phyloP scores from a whole-genome alignment of 2,329 filamentous ascomycete species.

The Alternaria arbusti region DNA sequence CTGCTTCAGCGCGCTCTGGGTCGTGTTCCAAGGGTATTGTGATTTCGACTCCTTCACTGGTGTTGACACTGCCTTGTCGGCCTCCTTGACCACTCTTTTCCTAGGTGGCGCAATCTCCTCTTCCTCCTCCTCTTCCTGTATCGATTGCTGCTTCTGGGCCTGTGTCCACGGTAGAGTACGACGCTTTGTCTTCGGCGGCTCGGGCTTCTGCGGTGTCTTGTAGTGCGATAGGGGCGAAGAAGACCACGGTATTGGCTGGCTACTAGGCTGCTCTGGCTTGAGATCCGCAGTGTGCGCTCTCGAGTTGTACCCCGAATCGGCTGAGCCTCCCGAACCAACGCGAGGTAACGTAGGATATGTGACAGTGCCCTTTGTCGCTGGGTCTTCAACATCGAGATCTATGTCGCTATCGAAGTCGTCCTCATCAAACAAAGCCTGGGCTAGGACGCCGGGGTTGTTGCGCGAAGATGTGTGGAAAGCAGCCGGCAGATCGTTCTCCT shows the following conservation, averaged over 20 bases:
- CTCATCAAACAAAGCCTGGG: slow-evolving; percentile 64
- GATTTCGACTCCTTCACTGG: slow-evolving; percentile 50
- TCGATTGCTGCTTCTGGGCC: slow-evolving; percentile 41
- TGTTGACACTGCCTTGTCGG: slow-evolving; percentile 49
- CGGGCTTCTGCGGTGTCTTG: slow-evolving; percentile 36
- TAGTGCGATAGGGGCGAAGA: slow-evolving; percentile 63
- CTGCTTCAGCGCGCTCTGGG: slow-evolving; percentile 76
- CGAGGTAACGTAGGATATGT: slow-evolving; percentile 51
- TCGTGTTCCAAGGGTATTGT: slow-evolving; percentile 71
- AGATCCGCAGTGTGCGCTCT: slow-evolving; percentile 28
- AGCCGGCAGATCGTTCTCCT: slow-evolving; percentile 30
- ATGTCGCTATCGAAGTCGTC: slow-evolving; percentile 89
- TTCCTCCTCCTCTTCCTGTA: slow-evolving; percentile 24
- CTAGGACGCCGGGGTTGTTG: slow-evolving; percentile 28
- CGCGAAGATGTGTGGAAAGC: slow-evolving; percentile 19
- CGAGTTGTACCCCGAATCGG: slow-evolving; percentile 40
- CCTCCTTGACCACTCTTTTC: slow-evolving; percentile 43
- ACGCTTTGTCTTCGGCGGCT: slow-evolving; percentile 22
- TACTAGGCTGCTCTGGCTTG: slow-evolving; percentile 51
- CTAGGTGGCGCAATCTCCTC: slow-evolving; percentile 30
- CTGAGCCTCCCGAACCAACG: slow-evolving; percentile 38
- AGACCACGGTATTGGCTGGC: slow-evolving; percentile 73
- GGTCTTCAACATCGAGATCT: slow-evolving; percentile 72
- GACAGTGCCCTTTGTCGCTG: slow-evolving; percentile 55
- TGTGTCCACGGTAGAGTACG: slow-evolving; percentile 65